A percentile compares a stretch with the other conserved stretches of the same genome.
These are phyloP conservation scores for Globisporangium ultimum DNA, from an alignment of 352 stramenopile species.

Conservation along the genomic window DNA sequence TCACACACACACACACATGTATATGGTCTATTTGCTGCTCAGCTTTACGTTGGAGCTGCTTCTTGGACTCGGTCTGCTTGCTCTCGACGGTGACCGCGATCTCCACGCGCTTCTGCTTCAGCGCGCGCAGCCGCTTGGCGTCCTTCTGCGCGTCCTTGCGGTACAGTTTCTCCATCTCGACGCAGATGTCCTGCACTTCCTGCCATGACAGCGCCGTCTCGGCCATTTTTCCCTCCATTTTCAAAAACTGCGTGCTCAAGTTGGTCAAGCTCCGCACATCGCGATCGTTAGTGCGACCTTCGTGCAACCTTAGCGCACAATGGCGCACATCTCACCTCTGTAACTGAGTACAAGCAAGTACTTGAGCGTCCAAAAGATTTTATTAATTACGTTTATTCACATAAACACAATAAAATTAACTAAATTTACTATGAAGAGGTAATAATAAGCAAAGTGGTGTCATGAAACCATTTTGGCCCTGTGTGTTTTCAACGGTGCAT, in stretches of 20 bases:
- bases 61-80: slow-evolving; percentile 43
- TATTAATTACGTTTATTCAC: not conserved
- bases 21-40: no score
- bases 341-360: not conserved
- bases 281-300: slow-evolving; percentile 19
- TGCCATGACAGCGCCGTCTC: slow-evolving; percentile 43
- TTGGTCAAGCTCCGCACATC: slow-evolving; percentile 4
- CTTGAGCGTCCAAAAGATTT: not conserved
- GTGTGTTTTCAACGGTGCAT: no score
- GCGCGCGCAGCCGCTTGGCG: slow-evolving; percentile 41
- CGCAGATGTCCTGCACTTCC: slow-evolving; percentile 68
- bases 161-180: slow-evolving; percentile 61
- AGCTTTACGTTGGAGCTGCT: slow-evolving; percentile 54
- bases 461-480: slow-evolving; percentile 3
- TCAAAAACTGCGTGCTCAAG: slow-evolving; percentile 8
- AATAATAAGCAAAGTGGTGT: no score
- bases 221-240: slow-evolving; percentile 24
- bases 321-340: not conserved
- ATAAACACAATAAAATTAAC: not conserved
- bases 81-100: slow-evolving; percentile 41
- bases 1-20: not conserved
- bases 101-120: slow-evolving; percentile 60
- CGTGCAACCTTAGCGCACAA: slow-evolving; percentile 13
- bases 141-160: slow-evolving; percentile 59
- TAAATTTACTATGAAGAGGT: not conserved